These are phyloP conservation scores for Puccinia horiana DNA, from an alignment of 1,284 basidiomycete genomes.

Conservation along the genomic window DNA sequence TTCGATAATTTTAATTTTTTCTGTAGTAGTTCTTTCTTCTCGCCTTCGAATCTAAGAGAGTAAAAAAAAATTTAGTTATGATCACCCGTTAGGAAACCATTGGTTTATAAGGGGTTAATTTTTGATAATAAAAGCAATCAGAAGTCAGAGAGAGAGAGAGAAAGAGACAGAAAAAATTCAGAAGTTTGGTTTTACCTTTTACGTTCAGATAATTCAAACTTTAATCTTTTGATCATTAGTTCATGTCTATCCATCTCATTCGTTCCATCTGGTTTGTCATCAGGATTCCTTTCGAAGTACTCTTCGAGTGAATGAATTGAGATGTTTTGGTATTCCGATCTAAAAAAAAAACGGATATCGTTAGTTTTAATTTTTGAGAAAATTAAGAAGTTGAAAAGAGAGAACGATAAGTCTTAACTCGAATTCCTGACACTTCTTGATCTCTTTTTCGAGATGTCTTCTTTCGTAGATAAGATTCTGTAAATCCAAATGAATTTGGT, in stretches of 20 bases:
- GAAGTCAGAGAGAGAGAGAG: background rate
- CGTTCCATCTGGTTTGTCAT: constrained; percentile 9
- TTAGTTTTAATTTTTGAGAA: background rate
- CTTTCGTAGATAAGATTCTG: constrained; percentile 47
- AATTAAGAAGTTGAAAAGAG: background rate
- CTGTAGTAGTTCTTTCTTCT: constrained; percentile 44
- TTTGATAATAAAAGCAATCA: background rate
- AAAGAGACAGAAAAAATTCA: too few relatives aligned
- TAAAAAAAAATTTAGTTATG: too few relatives aligned
- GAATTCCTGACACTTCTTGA: constrained; percentile 45
- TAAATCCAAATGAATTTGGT: constrained; percentile 42
- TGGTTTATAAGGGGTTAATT: too few relatives aligned
- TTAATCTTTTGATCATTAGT: constrained; percentile 39
- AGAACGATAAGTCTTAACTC: constrained; percentile 27
- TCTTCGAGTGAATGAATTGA: constrained; percentile 48
- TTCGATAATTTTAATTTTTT: constrained; percentile 45
- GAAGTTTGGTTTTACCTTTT: too few relatives aligned
- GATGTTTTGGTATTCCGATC: constrained; percentile 47
- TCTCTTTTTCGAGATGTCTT: constrained; percentile 46
- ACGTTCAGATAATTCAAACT: constrained; percentile 36
- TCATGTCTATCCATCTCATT: constrained; percentile 27
- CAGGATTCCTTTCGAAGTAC: constrained; percentile 30
- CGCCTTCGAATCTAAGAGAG: constrained; percentile 32
- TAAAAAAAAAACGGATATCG: background rate
- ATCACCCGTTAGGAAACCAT: too few relatives aligned